phyloP scores from a whole-genome alignment of 208 protist species.

The Trypanosoma conorhini region DNA sequence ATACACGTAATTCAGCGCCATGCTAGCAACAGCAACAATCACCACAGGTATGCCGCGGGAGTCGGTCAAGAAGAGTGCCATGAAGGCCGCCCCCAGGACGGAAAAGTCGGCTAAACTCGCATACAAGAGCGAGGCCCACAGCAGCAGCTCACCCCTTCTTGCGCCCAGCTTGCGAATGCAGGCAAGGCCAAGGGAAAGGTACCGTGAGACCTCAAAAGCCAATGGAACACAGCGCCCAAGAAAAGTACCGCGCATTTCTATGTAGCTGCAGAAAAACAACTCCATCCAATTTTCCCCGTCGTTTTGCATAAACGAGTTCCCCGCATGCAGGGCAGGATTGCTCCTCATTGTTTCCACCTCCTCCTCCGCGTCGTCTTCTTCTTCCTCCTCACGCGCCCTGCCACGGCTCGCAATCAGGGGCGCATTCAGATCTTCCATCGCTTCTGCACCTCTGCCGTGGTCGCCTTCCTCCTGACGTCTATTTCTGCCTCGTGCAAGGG shows the following conservation, averaged over 20 bases:
- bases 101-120: conserved; percentile 8
- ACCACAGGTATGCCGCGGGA: conserved; percentile 21
- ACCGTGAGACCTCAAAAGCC: conserved; percentile 14
- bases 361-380: neutral
- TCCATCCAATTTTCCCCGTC: neutral
- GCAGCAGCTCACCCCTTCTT: conserved; percentile 2
- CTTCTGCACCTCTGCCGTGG: neutral
- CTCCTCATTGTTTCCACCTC: neutral
- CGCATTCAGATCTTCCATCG: neutral
- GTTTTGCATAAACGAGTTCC: neutral
- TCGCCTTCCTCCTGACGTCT: neutral
- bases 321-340: neutral
- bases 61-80: conserved; percentile 12
- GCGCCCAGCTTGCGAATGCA: conserved; percentile 5
- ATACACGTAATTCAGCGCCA: conserved; percentile 19
- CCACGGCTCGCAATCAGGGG: neutral
- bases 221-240: conserved; percentile 11
- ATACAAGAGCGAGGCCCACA: conserved; percentile 19
- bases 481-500: neutral
- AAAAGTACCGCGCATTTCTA: conserved; percentile 4
- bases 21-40: conserved; percentile 5
- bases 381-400: neutral
- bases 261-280: conserved; percentile 7
- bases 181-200: neutral
- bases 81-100: conserved; percentile 10